Evolutionary conservation across 345 rosid species (phyloP).

Genomic region (Rhodomyrtus tomentosa): DNA sequence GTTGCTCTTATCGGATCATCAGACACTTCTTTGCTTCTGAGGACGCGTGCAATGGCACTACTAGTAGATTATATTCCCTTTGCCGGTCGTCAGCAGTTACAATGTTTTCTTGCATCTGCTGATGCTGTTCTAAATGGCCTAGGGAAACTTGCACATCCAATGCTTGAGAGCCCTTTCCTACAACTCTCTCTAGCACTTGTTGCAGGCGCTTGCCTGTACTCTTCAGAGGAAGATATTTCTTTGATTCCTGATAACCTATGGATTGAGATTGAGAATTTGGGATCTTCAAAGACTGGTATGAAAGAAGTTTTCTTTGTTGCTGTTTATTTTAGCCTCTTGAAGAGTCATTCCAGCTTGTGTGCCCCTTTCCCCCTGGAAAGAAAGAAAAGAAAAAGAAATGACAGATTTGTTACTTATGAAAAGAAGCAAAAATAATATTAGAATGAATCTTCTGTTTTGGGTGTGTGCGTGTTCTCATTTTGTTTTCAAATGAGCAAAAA

Average conservation of each 20-base stretch:
- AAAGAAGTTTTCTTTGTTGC: background rate
- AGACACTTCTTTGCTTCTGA: conserved; percentile 38
- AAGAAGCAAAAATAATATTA: background rate
- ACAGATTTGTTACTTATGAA: background rate
- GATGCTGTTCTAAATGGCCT: conserved; percentile 47
- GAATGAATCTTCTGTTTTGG: background rate
- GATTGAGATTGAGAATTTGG: conserved; percentile 48
- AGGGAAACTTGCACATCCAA: conserved; percentile 35
- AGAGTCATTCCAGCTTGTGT: background rate
- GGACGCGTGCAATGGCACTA: conserved; percentile 54
- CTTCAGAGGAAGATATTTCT: conserved; percentile 50
- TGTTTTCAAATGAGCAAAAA: background rate
- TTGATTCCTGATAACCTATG: conserved; percentile 59
- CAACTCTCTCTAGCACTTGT: conserved; percentile 58
- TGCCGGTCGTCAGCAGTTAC: conserved; percentile 41
- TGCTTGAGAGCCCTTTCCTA: conserved; percentile 51
- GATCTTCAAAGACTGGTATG: conserved; percentile 42
- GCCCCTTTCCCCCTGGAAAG: background rate
- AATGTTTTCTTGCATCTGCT: conserved; percentile 52
- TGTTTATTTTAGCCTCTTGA: background rate
- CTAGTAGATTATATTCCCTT: conserved; percentile 53
- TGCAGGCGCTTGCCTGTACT: conserved; percentile 64
- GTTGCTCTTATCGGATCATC: conserved; percentile 57
- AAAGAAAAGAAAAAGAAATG: background rate
- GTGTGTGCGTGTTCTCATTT: background rate